Base-by-base conservation (phyloP, 139 green algal genomes). In the Gonium pectorale region DNA sequence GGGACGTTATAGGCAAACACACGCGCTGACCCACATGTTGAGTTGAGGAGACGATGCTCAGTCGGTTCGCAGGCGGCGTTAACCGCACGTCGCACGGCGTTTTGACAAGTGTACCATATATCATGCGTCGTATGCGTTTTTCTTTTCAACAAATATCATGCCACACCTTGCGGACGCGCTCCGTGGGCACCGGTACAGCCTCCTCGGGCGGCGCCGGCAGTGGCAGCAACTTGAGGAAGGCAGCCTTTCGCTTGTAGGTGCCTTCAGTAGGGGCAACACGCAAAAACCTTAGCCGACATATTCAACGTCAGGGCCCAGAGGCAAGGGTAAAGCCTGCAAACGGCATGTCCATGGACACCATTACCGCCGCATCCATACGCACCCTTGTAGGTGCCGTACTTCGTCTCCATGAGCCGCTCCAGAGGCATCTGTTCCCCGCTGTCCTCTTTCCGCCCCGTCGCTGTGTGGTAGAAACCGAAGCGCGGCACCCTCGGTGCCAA, bases 391-490 rank as follows among this genome's bases (percentile, higher is more conserved):
- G 3, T 63, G 27, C 2, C n/a, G 29, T 0, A 11, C 8, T 33
- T 49, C 8, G 27, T 15, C 1, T 79, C 67, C 1, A 86, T 40
- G 51, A 92, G 66, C 66, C 86, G 86, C 7, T 85, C 63, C 19
- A 92, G 33, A 11, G 43, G 70, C 52, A 92, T 69, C n/a, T 71
- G 70, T 41, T 90, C 74, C 5, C 89, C 89, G 29, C 52, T 82
- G 5, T 81, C 40, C 0, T 43, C n/a, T 29, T 31, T 11, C 29
- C 7, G 17, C 11, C 56, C 37, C 9, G 2, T 19, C 0, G 8
- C 0, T 15, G 9, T 33, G 43, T 56, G 29, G 43, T 88, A 92
- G 77, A 88, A 93, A 46, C 89, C 89, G 37, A 66, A 75, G 29
- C 54, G 79, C 33, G 43, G 54, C 40, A 92, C 31, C 35, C 83